A percentile compares a stretch with the other conserved stretches of the same genome.
phyloP scores from a whole-genome alignment of 495 filamentous ascomycete species.

The Xylaria palmicola region DNA sequence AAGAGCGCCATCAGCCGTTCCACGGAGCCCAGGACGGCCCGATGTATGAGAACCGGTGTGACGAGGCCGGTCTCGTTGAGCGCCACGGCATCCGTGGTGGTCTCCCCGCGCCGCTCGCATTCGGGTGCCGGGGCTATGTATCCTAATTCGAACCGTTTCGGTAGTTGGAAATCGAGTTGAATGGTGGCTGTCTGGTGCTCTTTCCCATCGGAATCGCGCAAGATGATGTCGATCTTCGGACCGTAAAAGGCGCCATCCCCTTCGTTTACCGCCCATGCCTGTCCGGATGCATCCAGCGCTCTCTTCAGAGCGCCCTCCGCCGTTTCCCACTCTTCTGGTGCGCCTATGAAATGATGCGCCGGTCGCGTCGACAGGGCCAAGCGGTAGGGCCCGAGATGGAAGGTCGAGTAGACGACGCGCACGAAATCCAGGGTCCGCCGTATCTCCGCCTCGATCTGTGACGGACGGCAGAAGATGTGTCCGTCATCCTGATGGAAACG shows the following conservation, averaged over 20 bases:
- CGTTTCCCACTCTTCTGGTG: conserved; percentile 73
- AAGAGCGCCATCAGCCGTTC: conserved; percentile 85
- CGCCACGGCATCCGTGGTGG: conserved; percentile 41
- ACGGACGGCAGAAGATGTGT: conserved; percentile 88
- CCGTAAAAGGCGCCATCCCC: conserved; percentile 95
- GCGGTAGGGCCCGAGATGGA: conserved; percentile 71
- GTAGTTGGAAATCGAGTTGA: conserved; percentile 92
- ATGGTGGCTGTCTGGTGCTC: conserved; percentile 91
- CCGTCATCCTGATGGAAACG: conserved; percentile 97
- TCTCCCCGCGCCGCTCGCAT: conserved; percentile 56
- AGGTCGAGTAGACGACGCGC: conserved; percentile 69
- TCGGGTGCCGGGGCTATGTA: conserved; percentile 78
- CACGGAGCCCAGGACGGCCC: conserved; percentile 82
- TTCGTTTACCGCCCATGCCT: conserved; percentile 68
- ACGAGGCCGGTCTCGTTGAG: conserved; percentile 53
- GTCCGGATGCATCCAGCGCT: conserved; percentile 65
- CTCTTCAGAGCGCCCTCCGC: conserved; percentile 72
- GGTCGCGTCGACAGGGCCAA: conserved; percentile 82
- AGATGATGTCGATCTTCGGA: conserved; percentile 89
- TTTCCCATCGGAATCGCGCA: conserved; percentile 80
- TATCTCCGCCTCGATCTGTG: conserved; percentile 82
- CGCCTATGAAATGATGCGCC: conserved; percentile 73
- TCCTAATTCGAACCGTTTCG: conserved; percentile 73
- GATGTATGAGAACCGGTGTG: conserved; percentile 81
- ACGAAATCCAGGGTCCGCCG: conserved; percentile 77